These are phyloP conservation scores for Debaryomycetaceae sp. DNA, from an alignment of 1,139 yeast genomes.

Conservation along the genomic window DNA sequence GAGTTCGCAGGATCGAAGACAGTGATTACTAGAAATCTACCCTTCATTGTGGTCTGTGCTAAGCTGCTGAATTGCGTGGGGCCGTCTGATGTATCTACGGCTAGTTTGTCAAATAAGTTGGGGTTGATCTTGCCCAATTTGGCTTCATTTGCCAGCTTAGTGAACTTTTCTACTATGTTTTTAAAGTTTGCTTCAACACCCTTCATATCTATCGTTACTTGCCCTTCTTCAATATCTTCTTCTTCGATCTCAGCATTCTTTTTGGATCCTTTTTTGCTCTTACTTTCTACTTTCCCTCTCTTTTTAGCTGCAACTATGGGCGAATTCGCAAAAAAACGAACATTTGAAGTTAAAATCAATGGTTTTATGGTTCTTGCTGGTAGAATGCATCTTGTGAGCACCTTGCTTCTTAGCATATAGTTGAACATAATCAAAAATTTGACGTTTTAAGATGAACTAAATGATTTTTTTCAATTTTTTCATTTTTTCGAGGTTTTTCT, in stretches of 20 bases:
- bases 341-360: neutral
- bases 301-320: conserved; percentile 9
- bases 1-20: conserved; percentile 79
- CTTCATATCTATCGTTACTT: conserved; percentile 30
- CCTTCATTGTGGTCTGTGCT: conserved; percentile 76
- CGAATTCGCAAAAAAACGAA: conserved; percentile 7
- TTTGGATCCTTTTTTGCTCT: conserved; percentile 13
- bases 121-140: conserved; percentile 71
- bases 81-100: conserved; percentile 48
- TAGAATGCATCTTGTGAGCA: neutral
- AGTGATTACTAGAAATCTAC: conserved; percentile 66
- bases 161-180: conserved; percentile 48
- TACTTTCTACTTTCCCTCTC: conserved; percentile 14
- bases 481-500: neutral
- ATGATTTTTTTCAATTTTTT: neutral
- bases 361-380: neutral
- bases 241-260: conserved; percentile 11
- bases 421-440: neutral
- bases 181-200: conserved; percentile 48
- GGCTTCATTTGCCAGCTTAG: conserved; percentile 55
- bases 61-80: conserved; percentile 53
- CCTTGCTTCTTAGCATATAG: neutral
- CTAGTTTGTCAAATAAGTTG: conserved; percentile 58
- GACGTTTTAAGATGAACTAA: too few relatives aligned
- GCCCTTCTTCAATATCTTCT: conserved; percentile 12